Percentiles rank a stretch among this genome's conserved stretches.
Conservation (phyloP, 306 rosid genomes). For the Cicer bijugum region DNA sequence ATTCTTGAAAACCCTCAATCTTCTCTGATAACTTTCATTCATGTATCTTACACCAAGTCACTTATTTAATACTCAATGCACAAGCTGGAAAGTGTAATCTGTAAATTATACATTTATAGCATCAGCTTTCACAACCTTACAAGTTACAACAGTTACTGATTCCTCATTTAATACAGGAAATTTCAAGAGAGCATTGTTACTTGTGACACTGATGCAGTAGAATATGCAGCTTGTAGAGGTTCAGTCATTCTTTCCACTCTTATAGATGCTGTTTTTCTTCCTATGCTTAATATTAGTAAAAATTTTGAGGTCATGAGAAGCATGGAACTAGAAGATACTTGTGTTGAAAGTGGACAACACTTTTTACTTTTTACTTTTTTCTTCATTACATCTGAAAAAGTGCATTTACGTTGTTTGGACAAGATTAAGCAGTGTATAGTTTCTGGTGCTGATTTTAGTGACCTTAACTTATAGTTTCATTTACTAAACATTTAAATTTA, state of each 20-base stretch:
- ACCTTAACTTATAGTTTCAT: neutral
- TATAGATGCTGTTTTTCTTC: constrained; percentile 24
- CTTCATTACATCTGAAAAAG: constrained; percentile 11
- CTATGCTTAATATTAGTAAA: constrained; percentile 8
- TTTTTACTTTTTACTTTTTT: neutral
- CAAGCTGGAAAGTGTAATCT: constrained; percentile 13
- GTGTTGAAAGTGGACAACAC: neutral
- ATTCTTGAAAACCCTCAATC: neutral
- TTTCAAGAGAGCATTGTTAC: constrained; percentile 55
- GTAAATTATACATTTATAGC: neutral
- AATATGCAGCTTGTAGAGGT: constrained; percentile 50
- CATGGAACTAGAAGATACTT: neutral
- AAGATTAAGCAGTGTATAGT: neutral
- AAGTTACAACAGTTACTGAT: neutral
- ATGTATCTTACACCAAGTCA: neutral
- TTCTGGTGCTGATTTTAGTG: constrained; percentile 4
- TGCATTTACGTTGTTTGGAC: neutral
- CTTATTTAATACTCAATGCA: constrained; percentile 5
- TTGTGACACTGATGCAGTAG: constrained; percentile 41
- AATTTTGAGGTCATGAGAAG: constrained; percentile 17
- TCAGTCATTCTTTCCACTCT: constrained; percentile 35
- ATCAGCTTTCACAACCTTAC: neutral
- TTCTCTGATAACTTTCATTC: neutral
- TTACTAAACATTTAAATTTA: constrained; percentile 8
- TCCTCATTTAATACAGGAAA: constrained; percentile 57